Conservation (phyloP, 441 rosid genomes). For the Adansonia madagascariensis region DNA sequence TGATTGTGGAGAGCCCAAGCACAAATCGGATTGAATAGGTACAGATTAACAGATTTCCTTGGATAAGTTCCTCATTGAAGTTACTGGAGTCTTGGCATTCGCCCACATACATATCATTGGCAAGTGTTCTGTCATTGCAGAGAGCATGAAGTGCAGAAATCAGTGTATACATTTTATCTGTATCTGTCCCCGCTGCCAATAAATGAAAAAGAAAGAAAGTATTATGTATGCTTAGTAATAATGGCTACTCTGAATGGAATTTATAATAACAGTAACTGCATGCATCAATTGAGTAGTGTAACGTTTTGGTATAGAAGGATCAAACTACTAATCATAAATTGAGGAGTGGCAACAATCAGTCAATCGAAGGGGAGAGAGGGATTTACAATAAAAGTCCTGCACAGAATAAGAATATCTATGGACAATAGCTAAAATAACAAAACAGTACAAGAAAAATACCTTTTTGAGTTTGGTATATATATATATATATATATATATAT, state of each 20-base stretch:
- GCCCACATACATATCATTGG: slow-evolving; percentile 80
- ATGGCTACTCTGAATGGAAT: neutral
- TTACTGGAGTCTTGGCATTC: slow-evolving; percentile 87
- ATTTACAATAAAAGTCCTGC: neutral
- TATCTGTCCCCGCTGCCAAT: slow-evolving; percentile 69
- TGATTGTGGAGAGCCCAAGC: slow-evolving; percentile 87
- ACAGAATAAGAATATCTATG: neutral
- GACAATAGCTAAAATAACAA: neutral
- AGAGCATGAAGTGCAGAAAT: slow-evolving; percentile 80
- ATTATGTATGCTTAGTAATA: neutral
- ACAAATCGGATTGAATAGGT: slow-evolving; percentile 95
- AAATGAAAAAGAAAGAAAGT: neutral
- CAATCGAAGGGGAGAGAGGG: neutral
- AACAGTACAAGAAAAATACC: slow-evolving; percentile 1
- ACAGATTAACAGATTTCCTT: slow-evolving; percentile 87
- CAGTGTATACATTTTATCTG: slow-evolving; percentile 53
- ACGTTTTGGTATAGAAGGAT: neutral
- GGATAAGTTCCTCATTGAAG: slow-evolving; percentile 57
- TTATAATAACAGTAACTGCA: neutral
- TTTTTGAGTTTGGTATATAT: neutral
- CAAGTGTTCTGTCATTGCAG: slow-evolving; percentile 57
- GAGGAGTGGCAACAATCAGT: slow-evolving; percentile 1
- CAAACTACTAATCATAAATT: neutral
- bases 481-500: neutral
- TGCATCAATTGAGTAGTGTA: neutral